Base-by-base conservation (phyloP, 2,329 filamentous ascomycete genomes). In the Onygenales sp. region DNA sequence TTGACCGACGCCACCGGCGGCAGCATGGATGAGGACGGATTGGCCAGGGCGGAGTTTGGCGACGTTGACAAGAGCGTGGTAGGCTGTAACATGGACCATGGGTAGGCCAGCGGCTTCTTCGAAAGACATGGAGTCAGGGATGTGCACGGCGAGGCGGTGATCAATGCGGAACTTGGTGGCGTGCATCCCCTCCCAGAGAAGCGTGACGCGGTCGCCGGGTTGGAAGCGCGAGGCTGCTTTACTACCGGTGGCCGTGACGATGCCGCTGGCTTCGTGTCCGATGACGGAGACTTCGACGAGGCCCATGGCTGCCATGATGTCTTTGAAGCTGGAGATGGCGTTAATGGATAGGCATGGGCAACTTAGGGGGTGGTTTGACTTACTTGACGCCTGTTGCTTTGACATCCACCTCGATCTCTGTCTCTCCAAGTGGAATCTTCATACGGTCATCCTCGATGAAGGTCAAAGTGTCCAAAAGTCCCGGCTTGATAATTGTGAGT, bases 301-400 rank as follows among this genome's bases (percentile, higher is more conserved):
- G 10, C 62, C 65, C 57, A 68, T 62, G 31, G 72, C 70, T 10
- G 73, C 70, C 54, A 77, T 65, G 1, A 74, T 66, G 56, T 80
- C 77, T 37, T 57, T 55, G 59, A 68, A 69, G 57, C 67, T 62
- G 33, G 13, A 45, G 13, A 45, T 27, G 11, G 11, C 21, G 21
- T 45, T 45, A 45, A 17, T 11, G 43, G 11, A n/a, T 14, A n/a
- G 21, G 21, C 1, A n/a, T 45, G 13, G 43, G 6, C 43, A 17
- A 45, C 3, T 45, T 45, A 45, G 43, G 21, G 43, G 10, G 43
- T 17, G 11, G 5, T n/a, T 45, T 10, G 21, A 9, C 43, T 27
- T 45, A 45, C 43, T 48, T 65, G 4, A 64, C 54, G 9, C 61
- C 63, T 2, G 57, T 56, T 46, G 56, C 58, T 27, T 51, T 43